Evolutionary conservation across 139 green algal genomes (phyloP), one percentile per base, ranked within the genome.

Genomic region (Desmodesmus armatus): DNA sequence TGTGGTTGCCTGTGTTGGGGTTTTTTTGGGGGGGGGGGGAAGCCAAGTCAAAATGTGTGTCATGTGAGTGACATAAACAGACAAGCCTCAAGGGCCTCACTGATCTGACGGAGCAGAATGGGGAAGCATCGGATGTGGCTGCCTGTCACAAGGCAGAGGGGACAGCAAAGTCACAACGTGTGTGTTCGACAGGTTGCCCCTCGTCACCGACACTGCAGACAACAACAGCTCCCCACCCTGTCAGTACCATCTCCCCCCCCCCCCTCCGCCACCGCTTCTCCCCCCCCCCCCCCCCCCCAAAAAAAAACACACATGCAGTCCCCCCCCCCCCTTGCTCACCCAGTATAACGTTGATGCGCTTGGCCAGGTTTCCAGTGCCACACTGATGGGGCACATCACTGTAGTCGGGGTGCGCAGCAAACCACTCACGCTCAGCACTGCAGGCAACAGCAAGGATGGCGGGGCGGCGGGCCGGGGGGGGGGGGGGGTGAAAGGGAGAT

Each of bases 271-370:
- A n/a, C n/a, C n/a, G n/a, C n/a, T n/a, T n/a, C n/a, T n/a, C n/a
- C n/a, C n/a, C n/a, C n/a, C n/a, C n/a, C n/a, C n/a, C n/a, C n/a
- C n/a, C n/a, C n/a, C n/a, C n/a, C n/a, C n/a, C n/a, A n/a, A n/a
- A n/a, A n/a, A n/a, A n/a, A n/a, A n/a, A n/a, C n/a, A n/a, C n/a
- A n/a, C n/a, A n/a, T n/a, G n/a, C n/a, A n/a, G n/a, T n/a, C n/a
- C n/a, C n/a, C n/a, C n/a, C n/a, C n/a, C n/a, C n/a, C n/a, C n/a
- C n/a, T 37, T 97, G 95, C 49, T 96, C 89, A 81, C 96, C 96
- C 62, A 99, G 91, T 41, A 99, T 95, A 60, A 76, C 75, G 89
- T 98, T 99, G n/a, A 99, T 89, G 41, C 88, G 82, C 39, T 88
- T 85, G 0, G 96, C 95, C 41, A 99, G 92, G 75, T 88, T 89